Evolutionary conservation across 2,329 filamentous ascomycete genomes (phyloP).

Genomic region (Cordyceps cicadae): DNA sequence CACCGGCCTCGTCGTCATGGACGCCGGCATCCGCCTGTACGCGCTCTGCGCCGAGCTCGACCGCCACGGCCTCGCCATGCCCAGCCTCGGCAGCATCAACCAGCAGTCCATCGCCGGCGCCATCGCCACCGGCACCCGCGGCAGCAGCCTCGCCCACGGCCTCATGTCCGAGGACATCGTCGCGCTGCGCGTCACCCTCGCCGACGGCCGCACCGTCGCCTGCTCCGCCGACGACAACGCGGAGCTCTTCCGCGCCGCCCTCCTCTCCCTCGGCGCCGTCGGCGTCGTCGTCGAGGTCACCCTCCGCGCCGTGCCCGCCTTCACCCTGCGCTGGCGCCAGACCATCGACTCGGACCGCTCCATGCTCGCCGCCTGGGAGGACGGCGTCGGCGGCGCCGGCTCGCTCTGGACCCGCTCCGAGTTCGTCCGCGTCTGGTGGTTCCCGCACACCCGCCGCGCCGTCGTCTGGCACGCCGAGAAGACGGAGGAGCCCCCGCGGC

Average conservation of each 20-base stretch:
- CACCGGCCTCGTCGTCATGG: slow-evolving; percentile 61
- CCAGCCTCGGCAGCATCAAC: slow-evolving; percentile 90
- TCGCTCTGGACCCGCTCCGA: slow-evolving; percentile 77
- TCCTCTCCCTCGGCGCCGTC: slow-evolving; percentile 80
- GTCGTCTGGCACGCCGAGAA: slow-evolving; percentile 87
- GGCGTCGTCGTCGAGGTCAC: slow-evolving; percentile 89
- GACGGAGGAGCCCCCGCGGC: slow-evolving; percentile 52
- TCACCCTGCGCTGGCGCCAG: slow-evolving; percentile 82
- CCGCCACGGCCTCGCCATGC: slow-evolving; percentile 70
- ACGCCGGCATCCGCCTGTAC: slow-evolving; percentile 81
- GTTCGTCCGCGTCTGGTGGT: slow-evolving; percentile 95
- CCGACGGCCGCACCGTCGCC: slow-evolving; percentile 63
- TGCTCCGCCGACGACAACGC: slow-evolving; percentile 63
- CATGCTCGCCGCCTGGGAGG: slow-evolving; percentile 63
- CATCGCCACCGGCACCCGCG: slow-evolving; percentile 89
- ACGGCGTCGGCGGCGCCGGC: slow-evolving; percentile 18
- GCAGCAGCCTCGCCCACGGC: slow-evolving; percentile 75
- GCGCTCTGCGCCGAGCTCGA: slow-evolving; percentile 67
- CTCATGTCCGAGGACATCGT: slow-evolving; percentile 72
- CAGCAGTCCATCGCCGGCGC: slow-evolving; percentile 88
- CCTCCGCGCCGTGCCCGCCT: slow-evolving; percentile 69
- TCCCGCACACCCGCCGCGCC: slow-evolving; percentile 81
- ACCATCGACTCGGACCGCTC: slow-evolving; percentile 61
- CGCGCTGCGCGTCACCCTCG: slow-evolving; percentile 69
- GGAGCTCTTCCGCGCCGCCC: slow-evolving; percentile 78